Conservation (phyloP, 2,329 filamentous ascomycete species). For the Fusarium newnesense region DNA sequence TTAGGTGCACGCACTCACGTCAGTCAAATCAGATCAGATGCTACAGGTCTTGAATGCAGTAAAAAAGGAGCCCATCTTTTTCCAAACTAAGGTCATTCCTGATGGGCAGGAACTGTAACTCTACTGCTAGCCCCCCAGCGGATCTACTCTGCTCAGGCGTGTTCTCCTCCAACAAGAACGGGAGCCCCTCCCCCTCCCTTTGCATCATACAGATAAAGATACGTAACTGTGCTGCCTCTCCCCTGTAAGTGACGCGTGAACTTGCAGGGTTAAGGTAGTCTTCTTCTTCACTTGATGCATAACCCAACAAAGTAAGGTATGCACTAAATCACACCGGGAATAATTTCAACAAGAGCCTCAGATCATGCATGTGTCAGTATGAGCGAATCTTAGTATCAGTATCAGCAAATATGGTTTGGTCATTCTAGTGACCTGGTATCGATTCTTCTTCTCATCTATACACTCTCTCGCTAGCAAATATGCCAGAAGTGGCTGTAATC, state of each 20-base stretch:
- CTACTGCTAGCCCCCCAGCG: slow-evolving; percentile 4
- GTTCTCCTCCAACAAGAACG: slow-evolving; percentile 7
- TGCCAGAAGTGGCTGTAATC: neutral
- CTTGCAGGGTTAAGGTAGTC: neutral
- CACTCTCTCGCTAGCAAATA: neutral
- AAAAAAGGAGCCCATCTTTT: neutral
- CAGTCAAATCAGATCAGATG: slow-evolving; percentile 7
- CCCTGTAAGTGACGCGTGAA: slow-evolving; percentile 8
- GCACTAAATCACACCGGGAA: neutral
- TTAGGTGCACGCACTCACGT: slow-evolving; percentile 19
- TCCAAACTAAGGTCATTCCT: neutral
- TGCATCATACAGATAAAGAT: slow-evolving; percentile 39
- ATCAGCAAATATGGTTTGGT: neutral
- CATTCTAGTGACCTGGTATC: neutral
- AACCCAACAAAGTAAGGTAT: neutral
- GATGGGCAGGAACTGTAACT: neutral
- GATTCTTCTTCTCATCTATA: neutral
- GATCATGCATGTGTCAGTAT: neutral
- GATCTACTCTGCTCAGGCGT: slow-evolving; percentile 4
- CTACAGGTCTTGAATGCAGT: slow-evolving; percentile 13
- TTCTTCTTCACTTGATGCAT: slow-evolving; percentile 15
- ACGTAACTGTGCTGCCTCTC: slow-evolving; percentile 15
- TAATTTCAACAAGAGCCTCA: neutral
- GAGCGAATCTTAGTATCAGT: neutral
- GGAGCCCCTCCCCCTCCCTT: slow-evolving; percentile 37